These are phyloP conservation scores for Yarrowia divulgata DNA, from an alignment of 805 yeast species.

Conservation along the genomic window DNA sequence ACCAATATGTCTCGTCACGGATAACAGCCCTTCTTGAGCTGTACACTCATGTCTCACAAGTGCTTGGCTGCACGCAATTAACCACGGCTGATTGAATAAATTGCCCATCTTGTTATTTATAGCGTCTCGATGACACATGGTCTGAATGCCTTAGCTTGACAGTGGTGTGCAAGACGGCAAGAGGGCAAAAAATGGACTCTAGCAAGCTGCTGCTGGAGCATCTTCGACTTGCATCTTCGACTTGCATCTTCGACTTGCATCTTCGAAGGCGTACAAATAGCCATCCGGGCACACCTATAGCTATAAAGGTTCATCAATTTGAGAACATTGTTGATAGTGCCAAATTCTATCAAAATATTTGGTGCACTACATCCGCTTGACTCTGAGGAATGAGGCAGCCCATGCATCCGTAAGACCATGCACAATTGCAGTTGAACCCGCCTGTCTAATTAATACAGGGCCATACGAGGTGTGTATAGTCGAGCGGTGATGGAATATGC, in stretches of 20 bases:
- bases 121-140: slow-evolving; percentile 13
- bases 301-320: too few relatives aligned
- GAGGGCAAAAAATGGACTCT: too few relatives aligned
- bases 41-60: neutral
- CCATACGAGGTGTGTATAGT: neutral
- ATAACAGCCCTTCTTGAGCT: neutral
- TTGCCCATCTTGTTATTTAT: neutral
- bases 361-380: too few relatives aligned
- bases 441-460: neutral
- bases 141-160: slow-evolving; percentile 1
- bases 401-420: neutral
- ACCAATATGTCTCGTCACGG: too few relatives aligned
- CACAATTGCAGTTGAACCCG: slow-evolving; percentile 8
- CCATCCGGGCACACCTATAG: too few relatives aligned
- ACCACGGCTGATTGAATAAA: neutral
- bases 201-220: too few relatives aligned
- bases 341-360: too few relatives aligned
- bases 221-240: too few relatives aligned
- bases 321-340: too few relatives aligned
- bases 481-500: neutral
- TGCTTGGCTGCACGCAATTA: neutral
- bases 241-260: too few relatives aligned
- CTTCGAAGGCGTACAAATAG: too few relatives aligned
- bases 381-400: neutral
- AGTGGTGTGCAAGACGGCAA: neutral